Evolutionary conservation across 1,284 basidiomycete species (phyloP), one percentile per base, ranked within the genome.

Genomic region (Cryptococcus hybrid): DNA sequence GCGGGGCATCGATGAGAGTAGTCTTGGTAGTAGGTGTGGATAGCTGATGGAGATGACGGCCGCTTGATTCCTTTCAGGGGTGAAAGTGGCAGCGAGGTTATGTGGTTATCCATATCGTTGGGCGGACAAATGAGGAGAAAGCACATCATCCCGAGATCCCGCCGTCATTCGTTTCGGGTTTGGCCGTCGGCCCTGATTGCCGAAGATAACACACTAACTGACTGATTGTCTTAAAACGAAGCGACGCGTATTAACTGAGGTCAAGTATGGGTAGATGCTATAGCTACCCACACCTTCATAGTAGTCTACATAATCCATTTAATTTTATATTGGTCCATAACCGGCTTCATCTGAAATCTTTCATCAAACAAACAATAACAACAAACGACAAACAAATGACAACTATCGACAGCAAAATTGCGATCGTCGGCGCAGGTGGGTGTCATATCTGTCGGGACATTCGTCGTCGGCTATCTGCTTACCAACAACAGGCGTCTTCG

Each of bases 371-470:
- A 8, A 42, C 12, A 11, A 42, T 12, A 5, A 15, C 4, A 15
- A 5, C 4, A 15, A 5, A 42, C 11, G 15, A 5, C 40, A 44
- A 34, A 3, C 13, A 13, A n/a, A 62, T 62, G 60, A 62, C 57
- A 15, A 47, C 60, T 9, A 24, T 44, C 5, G 48, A 47, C 30
- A 48, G 39, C 45, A 64, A 54, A 18, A 56, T 66, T 37, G 54
- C 60, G 15, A 66, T 66, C 34, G 51, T 64, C n/a, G 63, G 63
- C 18, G 60, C 60, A 1, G 61, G 57, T 59, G 30, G 4, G 30
- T 30, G 30, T 30, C 30, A 30, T 30, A 30, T 3, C 30, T 30
- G 30, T 30, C 4, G 4, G 30, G 30, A 4, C 30, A 30, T 30
- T 30, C 4, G 30, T 4, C 30, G 3, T 30, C 4, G 30, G 4